These are phyloP conservation scores for Grigorovia humatica DNA, from an alignment of 805 yeast species.

Conservation along the genomic window DNA sequence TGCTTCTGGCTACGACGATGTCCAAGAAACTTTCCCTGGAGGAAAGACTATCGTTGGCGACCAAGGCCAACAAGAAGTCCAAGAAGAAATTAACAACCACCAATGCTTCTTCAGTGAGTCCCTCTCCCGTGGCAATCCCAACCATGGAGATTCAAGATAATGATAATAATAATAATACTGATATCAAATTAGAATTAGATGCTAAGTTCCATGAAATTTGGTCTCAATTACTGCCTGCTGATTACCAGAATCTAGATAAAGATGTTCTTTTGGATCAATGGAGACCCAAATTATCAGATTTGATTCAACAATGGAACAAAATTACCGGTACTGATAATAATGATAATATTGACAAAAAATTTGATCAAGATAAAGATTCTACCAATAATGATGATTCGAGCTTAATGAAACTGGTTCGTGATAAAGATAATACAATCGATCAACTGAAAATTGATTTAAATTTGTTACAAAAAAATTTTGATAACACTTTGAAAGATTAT, in stretches of 20 bases:
- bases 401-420: slow-evolving; percentile 17
- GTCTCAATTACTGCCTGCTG: not conserved
- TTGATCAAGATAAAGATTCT: not conserved
- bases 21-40: slow-evolving; percentile 62
- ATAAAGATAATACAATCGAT: slow-evolving; percentile 47
- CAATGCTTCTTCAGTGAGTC: not conserved
- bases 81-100: slow-evolving; percentile 5
- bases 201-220: not conserved
- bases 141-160: not conserved
- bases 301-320: not conserved
- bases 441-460: slow-evolving; percentile 29
- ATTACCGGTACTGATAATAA: not conserved
- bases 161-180: not conserved
- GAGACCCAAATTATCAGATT: slow-evolving; percentile 5
- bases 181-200: too few species aligned
- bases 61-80: slow-evolving; percentile 34
- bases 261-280: slow-evolving; percentile 5
- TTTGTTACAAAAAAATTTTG: not conserved
- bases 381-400: slow-evolving; percentile 10
- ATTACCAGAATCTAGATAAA: not conserved
- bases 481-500: not conserved
- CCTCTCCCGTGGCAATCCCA: not conserved
- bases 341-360: too few species aligned
- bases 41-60: slow-evolving; percentile 78
- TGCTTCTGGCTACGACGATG: not conserved